These are phyloP conservation scores for Tetrapisispora nanseiensis DNA, from an alignment of 805 yeast species.

Conservation along the genomic window DNA sequence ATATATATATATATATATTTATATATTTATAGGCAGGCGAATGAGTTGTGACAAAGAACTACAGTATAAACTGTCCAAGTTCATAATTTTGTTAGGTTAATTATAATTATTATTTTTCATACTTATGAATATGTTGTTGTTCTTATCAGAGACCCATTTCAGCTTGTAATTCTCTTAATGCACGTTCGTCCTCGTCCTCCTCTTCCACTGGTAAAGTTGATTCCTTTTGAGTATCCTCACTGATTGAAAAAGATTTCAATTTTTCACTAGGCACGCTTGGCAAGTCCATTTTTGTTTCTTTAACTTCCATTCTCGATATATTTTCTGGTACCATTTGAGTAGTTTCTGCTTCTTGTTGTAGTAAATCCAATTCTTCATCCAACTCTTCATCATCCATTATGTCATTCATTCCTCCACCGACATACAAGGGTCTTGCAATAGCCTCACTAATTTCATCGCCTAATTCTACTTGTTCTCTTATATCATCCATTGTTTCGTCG, in stretches of 20 bases:
- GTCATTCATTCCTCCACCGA: conserved; percentile 34
- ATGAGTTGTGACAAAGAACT: too few relatives aligned
- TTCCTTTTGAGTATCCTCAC: not conserved
- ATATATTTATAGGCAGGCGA: too few relatives aligned
- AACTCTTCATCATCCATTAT: conserved; percentile 78
- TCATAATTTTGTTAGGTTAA: too few relatives aligned
- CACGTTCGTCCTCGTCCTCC: conserved; percentile 78
- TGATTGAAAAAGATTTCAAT: conserved; percentile 11
- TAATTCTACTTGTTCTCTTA: conserved; percentile 90
- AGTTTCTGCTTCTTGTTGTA: conserved; percentile 1
- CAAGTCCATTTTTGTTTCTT: conserved; percentile 24
- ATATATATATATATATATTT: too few relatives aligned
- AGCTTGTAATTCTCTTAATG: conserved; percentile 69
- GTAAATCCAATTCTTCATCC: conserved; percentile 74
- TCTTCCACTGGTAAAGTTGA: conserved; percentile 30
- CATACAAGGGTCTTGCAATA: conserved; percentile 84
- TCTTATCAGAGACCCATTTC: conserved; percentile 66
- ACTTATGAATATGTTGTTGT: not conserved
- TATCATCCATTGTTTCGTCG: conserved; percentile 95
- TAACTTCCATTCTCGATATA: conserved; percentile 17
- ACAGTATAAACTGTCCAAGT: too few relatives aligned
- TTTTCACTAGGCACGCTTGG: conserved; percentile 39
- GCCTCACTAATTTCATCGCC: conserved; percentile 96
- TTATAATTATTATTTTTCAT: too few relatives aligned
- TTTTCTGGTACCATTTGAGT: conserved; percentile 60